Conservation (phyloP, 768 basidiomycete genomes). For the Trametes cingulata region DNA sequence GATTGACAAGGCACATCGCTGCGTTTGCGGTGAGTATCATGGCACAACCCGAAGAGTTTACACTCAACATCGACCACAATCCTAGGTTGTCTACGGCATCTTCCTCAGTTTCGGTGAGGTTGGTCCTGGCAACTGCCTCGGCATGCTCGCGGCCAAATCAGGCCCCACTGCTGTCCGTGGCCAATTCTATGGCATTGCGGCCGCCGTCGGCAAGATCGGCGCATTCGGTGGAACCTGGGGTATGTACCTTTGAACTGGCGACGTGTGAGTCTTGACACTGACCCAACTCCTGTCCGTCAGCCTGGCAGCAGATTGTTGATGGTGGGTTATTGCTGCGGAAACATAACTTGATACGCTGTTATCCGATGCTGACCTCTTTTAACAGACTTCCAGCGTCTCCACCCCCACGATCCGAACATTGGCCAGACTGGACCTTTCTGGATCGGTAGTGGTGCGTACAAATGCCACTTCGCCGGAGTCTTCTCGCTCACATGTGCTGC, state of each 20-base stretch:
- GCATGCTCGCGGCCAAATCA: conserved; percentile 81
- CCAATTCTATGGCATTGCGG: conserved; percentile 83
- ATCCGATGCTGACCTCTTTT: background rate
- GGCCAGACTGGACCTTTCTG: conserved; percentile 88
- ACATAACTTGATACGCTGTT: background rate
- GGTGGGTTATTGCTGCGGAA: conserved; percentile 38
- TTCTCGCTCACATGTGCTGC: too few species aligned
- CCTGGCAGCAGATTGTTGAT: conserved; percentile 65
- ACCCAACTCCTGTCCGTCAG: conserved; percentile 35
- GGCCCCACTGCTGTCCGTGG: conserved; percentile 86
- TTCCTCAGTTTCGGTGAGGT: conserved; percentile 90
- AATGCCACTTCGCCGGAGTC: background rate
- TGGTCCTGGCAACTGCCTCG: conserved; percentile 87
- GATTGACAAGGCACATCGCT: conserved; percentile 64
- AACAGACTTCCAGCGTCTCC: background rate
- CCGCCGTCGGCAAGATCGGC: conserved; percentile 83
- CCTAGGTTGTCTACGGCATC: conserved; percentile 81
- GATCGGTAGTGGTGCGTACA: conserved; percentile 66
- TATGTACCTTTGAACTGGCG: conserved; percentile 33
- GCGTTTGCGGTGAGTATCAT: conserved; percentile 63
- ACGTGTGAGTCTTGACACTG: background rate
- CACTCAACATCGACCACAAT: background rate
- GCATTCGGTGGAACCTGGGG: conserved; percentile 85
- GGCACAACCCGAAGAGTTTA: background rate
- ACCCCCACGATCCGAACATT: conserved; percentile 36